Base-by-base conservation (phyloP, 202 grass and related monocot genomes). In the Zizania palustris region DNA sequence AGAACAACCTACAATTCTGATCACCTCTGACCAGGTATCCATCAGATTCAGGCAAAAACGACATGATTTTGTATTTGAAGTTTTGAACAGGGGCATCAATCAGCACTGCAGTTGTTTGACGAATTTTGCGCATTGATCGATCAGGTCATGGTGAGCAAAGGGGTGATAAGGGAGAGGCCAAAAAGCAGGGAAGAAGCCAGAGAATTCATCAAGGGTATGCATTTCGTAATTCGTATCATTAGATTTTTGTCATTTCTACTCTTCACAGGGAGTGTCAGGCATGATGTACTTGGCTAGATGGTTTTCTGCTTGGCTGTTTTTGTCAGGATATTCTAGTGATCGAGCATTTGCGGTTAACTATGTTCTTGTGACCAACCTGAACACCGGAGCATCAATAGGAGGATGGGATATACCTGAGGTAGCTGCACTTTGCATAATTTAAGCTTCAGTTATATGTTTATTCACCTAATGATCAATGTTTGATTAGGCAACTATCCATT, bases 291-390 rank as follows among this genome's bases (percentile, higher is more conserved):
- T 9, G 11, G 16, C 60, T 77, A 8, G 65, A 21, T 6, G 1
- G 10, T 13, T 43, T 9, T 37, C 20, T 33, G 35, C n/a, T 72
- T 65, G 12, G 42, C 28, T 53, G 7, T 18, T 36, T 3, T 54
- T 7, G 54, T 1, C 59, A 93, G 93, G 69, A 3, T 93, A 93
- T 79, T 93, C 83, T 11, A 80, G 69, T 14, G 81, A 87, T 73
- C 83, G 71, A 70, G 93, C 90, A 46, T 82, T 85, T 0, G 85
- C 90, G 0, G 85, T 93, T 41, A 89, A 89, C 37, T 97, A 80
- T 43, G 87, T 97, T 41, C 87, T 97, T 22, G 80, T 90, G 22
- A 90, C 82, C 54, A 88, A 97, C 82, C 80, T 97, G 39, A 84
- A 33, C 39, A 90, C 80, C 0, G 90, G 87, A 7, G 60, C 4